Evolutionary conservation across 495 filamentous ascomycete genomes (phyloP), one percentile per base, ranked within the genome.

Genomic region (Sordaria brevicollis): DNA sequence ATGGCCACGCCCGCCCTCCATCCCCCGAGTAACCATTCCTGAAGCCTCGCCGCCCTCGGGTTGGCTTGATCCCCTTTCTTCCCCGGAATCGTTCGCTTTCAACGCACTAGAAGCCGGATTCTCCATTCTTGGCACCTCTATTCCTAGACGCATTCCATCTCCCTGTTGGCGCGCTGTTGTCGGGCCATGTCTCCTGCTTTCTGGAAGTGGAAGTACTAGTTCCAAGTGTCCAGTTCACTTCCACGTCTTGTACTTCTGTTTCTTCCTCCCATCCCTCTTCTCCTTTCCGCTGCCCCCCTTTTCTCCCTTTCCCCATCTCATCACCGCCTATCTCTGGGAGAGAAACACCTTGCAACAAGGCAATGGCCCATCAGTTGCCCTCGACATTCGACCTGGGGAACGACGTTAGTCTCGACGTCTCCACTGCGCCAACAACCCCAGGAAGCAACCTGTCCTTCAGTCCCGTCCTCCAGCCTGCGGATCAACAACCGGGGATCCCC

Each of bases 381-480:
- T 70, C 69, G 5, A 34, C 54, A n/a, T 43, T 68, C n/a, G 74
- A 75, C 49, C 66, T 68, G 38, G 74, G 76, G 66, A 74, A 74
- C 66, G 69, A 34, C 49, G 67, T 39, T 13, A 68, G 67, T 1
- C 62, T 73, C 39, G 74, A 76, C 66, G 72, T 71, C 68, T 87
- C 84, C 0, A 87, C 84, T 0, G 81, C 81, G 17, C 86, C 83
- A 5, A 88, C 85, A 5, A 86, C 83, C 3, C 85, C 86, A n/a
- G 82, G 84, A 66, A 82, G 80, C 33, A 86, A 82, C 71, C 69
- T 78, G 37, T 77, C 77, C 71, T 83, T 75, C 68, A 85, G 78
- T 76, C 84, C 79, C 37, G 77, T 79, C 49, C 78, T 76, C 70
- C 77, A 68, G 65, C 77, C 75, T 13, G 49, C 77, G 21, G 76